Conservation (phyloP, 139 green algal genomes). For the Chlamydomonas sp. region DNA sequence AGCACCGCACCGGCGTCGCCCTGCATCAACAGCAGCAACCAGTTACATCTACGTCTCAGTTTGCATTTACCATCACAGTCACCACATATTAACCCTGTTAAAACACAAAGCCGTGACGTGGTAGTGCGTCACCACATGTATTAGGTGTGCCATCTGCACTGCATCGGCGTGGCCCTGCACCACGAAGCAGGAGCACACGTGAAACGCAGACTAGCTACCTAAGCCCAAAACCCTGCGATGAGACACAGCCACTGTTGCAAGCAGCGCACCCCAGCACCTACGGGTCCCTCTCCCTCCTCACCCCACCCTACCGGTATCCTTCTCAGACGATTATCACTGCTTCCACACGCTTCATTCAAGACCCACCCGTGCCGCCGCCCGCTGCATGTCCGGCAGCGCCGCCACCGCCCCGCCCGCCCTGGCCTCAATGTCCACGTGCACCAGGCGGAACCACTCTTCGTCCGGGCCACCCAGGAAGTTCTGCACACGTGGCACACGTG, state of each 20-base stretch:
- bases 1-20: conserved; percentile 30
- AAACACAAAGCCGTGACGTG: too few relatives aligned
- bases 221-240: too few relatives aligned
- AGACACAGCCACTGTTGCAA: too few relatives aligned
- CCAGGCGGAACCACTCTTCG: conserved; percentile 60
- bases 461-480: conserved; percentile 62
- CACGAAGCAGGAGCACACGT: too few relatives aligned
- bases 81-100: too few relatives aligned
- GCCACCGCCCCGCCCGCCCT: conserved; percentile 38
- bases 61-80: too few relatives aligned
- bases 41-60: neutral
- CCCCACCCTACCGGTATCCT: neutral
- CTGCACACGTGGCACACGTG: neutral
- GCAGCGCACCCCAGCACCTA: neutral
- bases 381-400: conserved; percentile 35
- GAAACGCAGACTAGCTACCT: too few relatives aligned
- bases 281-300: neutral
- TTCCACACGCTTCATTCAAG: too few relatives aligned
- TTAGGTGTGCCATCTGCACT: too few relatives aligned
- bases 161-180: too few relatives aligned
- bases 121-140: too few relatives aligned
- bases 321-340: too few relatives aligned
- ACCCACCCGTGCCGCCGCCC: conserved; percentile 42
- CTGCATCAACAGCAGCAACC: neutral
- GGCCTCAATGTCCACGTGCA: conserved; percentile 66